Percentiles rank a stretch among this genome's conserved stretches.
Conservation (phyloP, 169 alveolate genomes). For the Plasmodium malariae region DNA sequence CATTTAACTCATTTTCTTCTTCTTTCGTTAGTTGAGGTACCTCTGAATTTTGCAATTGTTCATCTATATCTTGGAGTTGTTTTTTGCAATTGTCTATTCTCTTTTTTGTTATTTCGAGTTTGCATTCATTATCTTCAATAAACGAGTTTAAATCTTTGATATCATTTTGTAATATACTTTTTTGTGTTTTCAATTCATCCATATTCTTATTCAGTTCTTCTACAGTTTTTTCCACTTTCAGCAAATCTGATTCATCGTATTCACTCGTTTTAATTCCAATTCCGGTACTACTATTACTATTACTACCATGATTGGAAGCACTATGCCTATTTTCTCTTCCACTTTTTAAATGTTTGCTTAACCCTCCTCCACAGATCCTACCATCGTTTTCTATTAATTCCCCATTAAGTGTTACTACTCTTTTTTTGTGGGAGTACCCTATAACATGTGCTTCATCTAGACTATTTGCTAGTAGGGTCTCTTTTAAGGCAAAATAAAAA, state of each 20-base stretch:
- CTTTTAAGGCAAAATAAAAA: slow-evolving; percentile 92
- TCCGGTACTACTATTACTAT: neutral
- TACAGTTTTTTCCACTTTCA: slow-evolving; percentile 7
- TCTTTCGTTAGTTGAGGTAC: slow-evolving; percentile 65
- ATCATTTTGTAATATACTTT: slow-evolving; percentile 14
- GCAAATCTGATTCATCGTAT: slow-evolving; percentile 52
- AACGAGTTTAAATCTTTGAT: slow-evolving; percentile 35
- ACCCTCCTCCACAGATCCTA: slow-evolving; percentile 94
- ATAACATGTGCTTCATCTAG: slow-evolving; percentile 92
- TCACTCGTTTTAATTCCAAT: slow-evolving; percentile 31
- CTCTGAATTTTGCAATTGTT: slow-evolving; percentile 71
- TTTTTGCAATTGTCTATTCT: slow-evolving; percentile 52
- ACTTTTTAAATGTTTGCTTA: slow-evolving; percentile 63
- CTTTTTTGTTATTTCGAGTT: slow-evolving; percentile 57
- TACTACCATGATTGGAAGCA: neutral
- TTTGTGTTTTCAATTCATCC: slow-evolving; percentile 22
- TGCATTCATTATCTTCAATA: slow-evolving; percentile 71
- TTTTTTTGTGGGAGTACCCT: slow-evolving; percentile 88
- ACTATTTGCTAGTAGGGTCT: slow-evolving; percentile 92
- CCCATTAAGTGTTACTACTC: slow-evolving; percentile 95
- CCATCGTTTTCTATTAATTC: slow-evolving; percentile 95
- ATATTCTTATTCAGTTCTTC: slow-evolving; percentile 25
- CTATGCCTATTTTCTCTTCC: neutral
- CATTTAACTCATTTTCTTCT: slow-evolving; percentile 56
- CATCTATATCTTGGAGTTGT: slow-evolving; percentile 70